phyloP scores from a whole-genome alignment of 805 yeast genomes.

The Kodamaea kakaduensis region DNA sequence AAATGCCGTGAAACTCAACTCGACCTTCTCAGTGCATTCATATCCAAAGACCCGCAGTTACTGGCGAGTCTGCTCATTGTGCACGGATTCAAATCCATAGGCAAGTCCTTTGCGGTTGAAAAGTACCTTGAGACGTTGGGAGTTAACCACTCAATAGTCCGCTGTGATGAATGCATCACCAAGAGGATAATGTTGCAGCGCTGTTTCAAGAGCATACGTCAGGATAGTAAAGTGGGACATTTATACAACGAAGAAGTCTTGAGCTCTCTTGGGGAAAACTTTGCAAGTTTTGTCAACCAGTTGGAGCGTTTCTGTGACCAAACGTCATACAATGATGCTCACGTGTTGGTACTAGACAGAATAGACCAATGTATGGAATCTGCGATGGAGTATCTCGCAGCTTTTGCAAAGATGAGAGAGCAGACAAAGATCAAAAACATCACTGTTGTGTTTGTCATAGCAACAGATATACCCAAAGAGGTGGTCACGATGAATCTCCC shows the following conservation, averaged over 20 bases:
- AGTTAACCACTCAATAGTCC: slow-evolving; percentile 27
- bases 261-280: slow-evolving; percentile 34
- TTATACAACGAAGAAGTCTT: slow-evolving; percentile 10
- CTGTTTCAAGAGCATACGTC: slow-evolving; percentile 35
- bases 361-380: slow-evolving; percentile 46
- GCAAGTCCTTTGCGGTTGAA: slow-evolving; percentile 41
- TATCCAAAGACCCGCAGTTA: slow-evolving; percentile 21
- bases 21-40: slow-evolving; percentile 31
- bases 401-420: slow-evolving; percentile 43
- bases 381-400: slow-evolving; percentile 35
- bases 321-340: slow-evolving; percentile 28
- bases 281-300: slow-evolving; percentile 37
- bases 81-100: slow-evolving; percentile 48
- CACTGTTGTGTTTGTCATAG: slow-evolving; percentile 37
- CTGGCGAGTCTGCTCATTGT: slow-evolving; percentile 38
- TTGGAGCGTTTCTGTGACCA: slow-evolving; percentile 36
- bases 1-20: slow-evolving; percentile 34
- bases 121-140: slow-evolving; percentile 26
- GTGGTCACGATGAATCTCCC: slow-evolving; percentile 40
- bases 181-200: slow-evolving; percentile 38
- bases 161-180: slow-evolving; percentile 45
- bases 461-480: slow-evolving; percentile 36
- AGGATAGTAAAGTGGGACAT: slow-evolving; percentile 32
- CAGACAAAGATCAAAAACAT: slow-evolving; percentile 30
- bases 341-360: slow-evolving; percentile 45